Evolutionary conservation across 139 green algal genomes (phyloP).

Genomic region (Tetraselmis chui): DNA sequence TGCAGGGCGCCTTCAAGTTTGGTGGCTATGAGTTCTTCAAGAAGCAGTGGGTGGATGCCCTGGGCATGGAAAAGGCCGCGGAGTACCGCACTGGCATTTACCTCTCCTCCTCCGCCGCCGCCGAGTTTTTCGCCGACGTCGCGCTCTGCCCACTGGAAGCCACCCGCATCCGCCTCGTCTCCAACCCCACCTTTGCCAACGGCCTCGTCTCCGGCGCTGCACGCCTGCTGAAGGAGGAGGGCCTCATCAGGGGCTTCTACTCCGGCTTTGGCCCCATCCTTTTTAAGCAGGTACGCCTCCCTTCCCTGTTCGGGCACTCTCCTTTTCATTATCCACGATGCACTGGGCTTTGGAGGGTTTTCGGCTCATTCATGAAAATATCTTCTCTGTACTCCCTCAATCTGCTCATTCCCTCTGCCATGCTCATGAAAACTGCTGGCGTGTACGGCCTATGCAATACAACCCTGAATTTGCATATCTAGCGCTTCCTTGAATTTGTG

Average conservation of each 20-base stretch:
- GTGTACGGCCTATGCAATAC: no score
- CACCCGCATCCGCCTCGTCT: conserved; percentile 43
- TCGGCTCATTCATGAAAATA: no score
- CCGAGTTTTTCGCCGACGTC: conserved; percentile 44
- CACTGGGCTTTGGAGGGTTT: no score
- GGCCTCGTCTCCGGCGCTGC: conserved; percentile 20
- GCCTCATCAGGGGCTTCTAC: conserved; percentile 25
- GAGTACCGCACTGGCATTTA: conserved; percentile 43
- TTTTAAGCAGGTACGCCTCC: conserved; percentile 37
- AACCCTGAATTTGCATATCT: no score
- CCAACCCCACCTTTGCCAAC: conserved; percentile 35
- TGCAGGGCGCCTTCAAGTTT: conserved; percentile 49
- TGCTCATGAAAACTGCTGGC: no score
- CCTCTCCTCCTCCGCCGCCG: conserved; percentile 27
- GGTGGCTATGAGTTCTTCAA: conserved; percentile 49
- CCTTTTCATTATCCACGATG: no score
- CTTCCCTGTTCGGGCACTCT: no score
- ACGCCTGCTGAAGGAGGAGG: conserved; percentile 18
- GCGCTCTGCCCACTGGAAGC: conserved; percentile 44
- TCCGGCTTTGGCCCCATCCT: conserved; percentile 28
- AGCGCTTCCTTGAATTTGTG: no score
- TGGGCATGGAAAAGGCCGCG: conserved; percentile 25
- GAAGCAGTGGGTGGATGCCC: conserved; percentile 29
- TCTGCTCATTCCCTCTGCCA: no score
- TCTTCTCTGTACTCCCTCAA: no score